Evolutionary conservation across 176 grass and related monocot genomes (phyloP), one percentile per base, ranked within the genome.

Genomic region (Juncus effusus): DNA sequence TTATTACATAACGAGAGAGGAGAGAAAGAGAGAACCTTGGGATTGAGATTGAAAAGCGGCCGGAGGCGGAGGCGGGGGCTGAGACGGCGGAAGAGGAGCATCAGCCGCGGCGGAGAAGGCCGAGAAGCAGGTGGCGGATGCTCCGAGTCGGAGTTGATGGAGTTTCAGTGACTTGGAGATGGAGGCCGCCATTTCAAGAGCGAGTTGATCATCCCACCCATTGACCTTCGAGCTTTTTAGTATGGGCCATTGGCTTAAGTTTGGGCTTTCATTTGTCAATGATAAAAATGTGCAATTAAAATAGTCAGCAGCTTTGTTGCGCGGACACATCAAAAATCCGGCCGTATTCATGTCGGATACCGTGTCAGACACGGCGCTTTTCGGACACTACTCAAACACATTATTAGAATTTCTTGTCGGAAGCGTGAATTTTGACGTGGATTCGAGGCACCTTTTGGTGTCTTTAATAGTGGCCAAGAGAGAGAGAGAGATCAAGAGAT

Each of bases 131-230:
- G 7, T 67, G 44, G 36, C 40, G 72, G 40, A 72, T 71, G 10
- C 55, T 64, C 49, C 15, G 74, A 74, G 67, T 50, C 10, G 52
- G 76, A 28, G 19, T 28, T 64, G 68, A 13, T 74, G 67, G 42
- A 67, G 78, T 60, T 77, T 62, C 13, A 90, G 64, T 63, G 77
- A 61, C 74, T 72, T 84, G 81, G 78, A 85, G 44, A 47, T 5
- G 44, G 44, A 73, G 53, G 81, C 76, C 81, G 80, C 84, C 91
- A 90, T 90, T 76, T 10, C 41, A 2, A 37, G 35, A n/a, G 10
- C 3, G 72, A 77, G 61, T 40, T 60, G 65, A 56, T 64, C 38
- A n/a, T 14, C 47, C 38, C 45, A 41, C 28, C n/a, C 28, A 10
- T n/a, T 47, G 36, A 37, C 14, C 65, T 36, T 13, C 15, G 13